Evolutionary conservation across 352 stramenopile genomes (phyloP).

Genomic region (Saprolegnia parasitica): DNA sequence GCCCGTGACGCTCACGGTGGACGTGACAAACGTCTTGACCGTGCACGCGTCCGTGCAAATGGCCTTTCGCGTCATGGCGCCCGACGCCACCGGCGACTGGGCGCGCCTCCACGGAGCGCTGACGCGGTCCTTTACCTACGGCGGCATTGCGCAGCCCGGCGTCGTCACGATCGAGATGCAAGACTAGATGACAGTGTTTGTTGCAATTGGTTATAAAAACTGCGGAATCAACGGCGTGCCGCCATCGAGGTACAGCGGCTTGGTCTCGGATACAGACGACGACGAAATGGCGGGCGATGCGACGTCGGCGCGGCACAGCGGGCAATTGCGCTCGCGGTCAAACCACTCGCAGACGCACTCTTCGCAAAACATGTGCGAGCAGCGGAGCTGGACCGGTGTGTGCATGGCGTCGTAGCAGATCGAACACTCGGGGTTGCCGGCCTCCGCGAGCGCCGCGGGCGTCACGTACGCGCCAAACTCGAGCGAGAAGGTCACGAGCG

Average conservation of each 20-base stretch:
- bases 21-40: constrained; percentile 38
- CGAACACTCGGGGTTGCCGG: constrained; percentile 60
- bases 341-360: constrained; percentile 83
- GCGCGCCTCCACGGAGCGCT: constrained; percentile 55
- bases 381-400: constrained; percentile 63
- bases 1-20: constrained; percentile 51
- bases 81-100: constrained; percentile 40
- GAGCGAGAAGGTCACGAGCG: constrained; percentile 54
- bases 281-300: constrained; percentile 12
- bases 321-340: constrained; percentile 75
- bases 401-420: constrained; percentile 81
- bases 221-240: constrained; percentile 73
- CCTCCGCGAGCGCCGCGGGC: constrained; percentile 53
- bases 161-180: constrained; percentile 45
- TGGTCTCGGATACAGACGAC: constrained; percentile 33
- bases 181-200: background rate
- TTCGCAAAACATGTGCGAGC: constrained; percentile 80
- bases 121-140: constrained; percentile 51
- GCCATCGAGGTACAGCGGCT: constrained; percentile 69
- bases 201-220: constrained; percentile 40
- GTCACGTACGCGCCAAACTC: constrained; percentile 68
- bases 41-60: constrained; percentile 62
- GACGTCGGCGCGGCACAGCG: constrained; percentile 62
- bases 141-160: constrained; percentile 45
- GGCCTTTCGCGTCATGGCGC: constrained; percentile 64